Evolutionary conservation across 352 stramenopile species (phyloP), one percentile per base, ranked within the genome.

Genomic region (Poterioochromonas sp.): DNA sequence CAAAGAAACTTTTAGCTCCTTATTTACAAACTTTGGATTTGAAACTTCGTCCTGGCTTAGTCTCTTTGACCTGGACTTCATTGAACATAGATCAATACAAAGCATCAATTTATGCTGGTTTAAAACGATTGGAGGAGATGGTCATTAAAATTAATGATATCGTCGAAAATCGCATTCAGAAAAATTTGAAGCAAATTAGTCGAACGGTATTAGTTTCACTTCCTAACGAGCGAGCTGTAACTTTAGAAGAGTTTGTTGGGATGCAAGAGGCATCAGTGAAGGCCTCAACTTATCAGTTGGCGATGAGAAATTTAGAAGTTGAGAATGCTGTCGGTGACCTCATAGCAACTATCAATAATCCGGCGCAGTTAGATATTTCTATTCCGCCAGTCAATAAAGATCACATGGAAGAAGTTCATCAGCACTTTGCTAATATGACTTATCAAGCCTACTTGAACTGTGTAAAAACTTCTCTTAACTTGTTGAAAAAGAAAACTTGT

Each of bases 11-110:
- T 0, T 80, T 97, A 35, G 88, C 90, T 22, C 93, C 95, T 1
- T 93, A 98, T 77, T 97, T 99, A 73, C 97, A 97, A 79, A 95
- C 98, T 83, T 96, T 98, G 90, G 94, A 99, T 83, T 97, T 97
- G 85, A 98, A 98, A 82, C 82, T 99, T 15, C 91, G 94, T 1
- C 95, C 95, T 0, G 95, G 95, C 20, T 98, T 98, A 93, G 96
- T 97, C 80, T 98, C 93, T 18, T 85, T 99, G 1, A 98, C 95
- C 1, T 99, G 95, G 95, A 98, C 94, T n/a, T 98, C 93, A 65
- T 97, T 99, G 93, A 99, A 99, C 82, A 98, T 99, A 73, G 94
- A 98, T 80, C 88, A 90, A 5, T 98, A 98, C 80, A 96, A 96
- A 40, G 91, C 91, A 73, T 91, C 97, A 1, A 71, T 91, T 32